A percentile compares a stretch with the other conserved stretches of the same genome.
Conservation (phyloP, 2,329 filamentous ascomycete species). For the Hortaea sp. region DNA sequence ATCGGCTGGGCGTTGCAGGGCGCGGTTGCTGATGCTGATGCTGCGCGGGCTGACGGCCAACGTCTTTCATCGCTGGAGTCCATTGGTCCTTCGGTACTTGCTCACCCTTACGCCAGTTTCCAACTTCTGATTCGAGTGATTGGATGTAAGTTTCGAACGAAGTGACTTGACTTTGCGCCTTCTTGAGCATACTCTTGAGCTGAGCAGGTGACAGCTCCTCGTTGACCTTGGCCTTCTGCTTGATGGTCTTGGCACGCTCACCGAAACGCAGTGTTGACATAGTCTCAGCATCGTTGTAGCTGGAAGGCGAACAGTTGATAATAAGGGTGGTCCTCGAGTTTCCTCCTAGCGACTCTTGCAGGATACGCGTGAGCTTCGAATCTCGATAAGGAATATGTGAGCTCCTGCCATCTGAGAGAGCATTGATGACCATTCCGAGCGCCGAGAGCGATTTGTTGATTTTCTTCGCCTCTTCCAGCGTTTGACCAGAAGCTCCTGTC, state of each 20-base stretch:
- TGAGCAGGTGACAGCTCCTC: constrained; percentile 92
- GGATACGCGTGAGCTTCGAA: constrained; percentile 90
- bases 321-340: constrained; percentile 98
- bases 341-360: constrained; percentile 94
- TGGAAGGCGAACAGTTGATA: constrained; percentile 98
- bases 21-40: constrained; percentile 31
- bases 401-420: constrained; percentile 92
- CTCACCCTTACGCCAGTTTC: constrained; percentile 80
- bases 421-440: constrained; percentile 97
- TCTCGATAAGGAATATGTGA: constrained; percentile 94
- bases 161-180: constrained; percentile 79
- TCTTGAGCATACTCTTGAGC: constrained; percentile 85
- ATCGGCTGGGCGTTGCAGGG: constrained; percentile 51
- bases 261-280: constrained; percentile 87
- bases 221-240: constrained; percentile 99
- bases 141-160: constrained; percentile 82
- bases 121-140: constrained; percentile 73
- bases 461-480: constrained; percentile 96
- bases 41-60: constrained; percentile 33
- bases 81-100: constrained; percentile 80
- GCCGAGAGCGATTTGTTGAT: constrained; percentile 99
- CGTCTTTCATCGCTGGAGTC: constrained; percentile 55
- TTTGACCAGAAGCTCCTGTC: constrained; percentile 94
- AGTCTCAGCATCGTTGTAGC: constrained; percentile 95
- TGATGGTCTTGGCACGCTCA: constrained; percentile 94